Conservation (phyloP, 768 basidiomycete species). For the Tylopilus felleus region DNA sequence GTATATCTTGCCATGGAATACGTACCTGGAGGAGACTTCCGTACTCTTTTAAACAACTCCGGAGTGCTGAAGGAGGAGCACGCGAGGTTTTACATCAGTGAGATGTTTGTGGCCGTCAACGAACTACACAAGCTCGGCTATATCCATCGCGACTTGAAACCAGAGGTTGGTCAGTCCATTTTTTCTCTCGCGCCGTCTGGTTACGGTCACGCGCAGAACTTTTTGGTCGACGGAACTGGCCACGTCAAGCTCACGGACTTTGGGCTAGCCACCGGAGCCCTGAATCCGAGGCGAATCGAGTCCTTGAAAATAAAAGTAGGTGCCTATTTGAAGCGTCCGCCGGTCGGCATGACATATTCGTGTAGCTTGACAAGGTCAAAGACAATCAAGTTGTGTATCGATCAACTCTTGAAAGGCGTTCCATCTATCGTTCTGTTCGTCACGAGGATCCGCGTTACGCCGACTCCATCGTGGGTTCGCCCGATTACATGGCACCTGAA, state of each 20-base stretch:
- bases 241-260: slow-evolving; percentile 99
- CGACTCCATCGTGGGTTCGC: slow-evolving; percentile 95
- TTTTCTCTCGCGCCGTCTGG: not conserved
- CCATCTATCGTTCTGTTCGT: slow-evolving; percentile 89
- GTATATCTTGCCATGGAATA: slow-evolving; percentile 99
- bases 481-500: slow-evolving; percentile 97
- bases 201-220: slow-evolving; percentile 58
- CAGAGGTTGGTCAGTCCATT: slow-evolving; percentile 62
- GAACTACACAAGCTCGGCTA: slow-evolving; percentile 97
- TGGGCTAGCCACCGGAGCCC: slow-evolving; percentile 92
- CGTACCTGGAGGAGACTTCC: slow-evolving; percentile 97
- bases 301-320: slow-evolving; percentile 87
- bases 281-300: slow-evolving; percentile 93
- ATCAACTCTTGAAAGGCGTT: slow-evolving; percentile 91
- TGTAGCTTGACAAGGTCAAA: slow-evolving; percentile 92
- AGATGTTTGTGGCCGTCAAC: slow-evolving; percentile 94
- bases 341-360: slow-evolving; percentile 4
- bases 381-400: slow-evolving; percentile 87
- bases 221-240: slow-evolving; percentile 91
- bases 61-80: slow-evolving; percentile 98
- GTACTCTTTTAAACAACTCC: slow-evolving; percentile 95
- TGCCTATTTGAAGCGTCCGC: not conserved
- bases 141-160: slow-evolving; percentile 97
- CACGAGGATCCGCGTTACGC: slow-evolving; percentile 91
- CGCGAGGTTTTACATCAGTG: slow-evolving; percentile 93